A percentile compares a stretch with the other conserved stretches of the same genome.
Conservation (phyloP, 108 stramenopile genomes). For the Pseudonitzschia delicatissima region DNA sequence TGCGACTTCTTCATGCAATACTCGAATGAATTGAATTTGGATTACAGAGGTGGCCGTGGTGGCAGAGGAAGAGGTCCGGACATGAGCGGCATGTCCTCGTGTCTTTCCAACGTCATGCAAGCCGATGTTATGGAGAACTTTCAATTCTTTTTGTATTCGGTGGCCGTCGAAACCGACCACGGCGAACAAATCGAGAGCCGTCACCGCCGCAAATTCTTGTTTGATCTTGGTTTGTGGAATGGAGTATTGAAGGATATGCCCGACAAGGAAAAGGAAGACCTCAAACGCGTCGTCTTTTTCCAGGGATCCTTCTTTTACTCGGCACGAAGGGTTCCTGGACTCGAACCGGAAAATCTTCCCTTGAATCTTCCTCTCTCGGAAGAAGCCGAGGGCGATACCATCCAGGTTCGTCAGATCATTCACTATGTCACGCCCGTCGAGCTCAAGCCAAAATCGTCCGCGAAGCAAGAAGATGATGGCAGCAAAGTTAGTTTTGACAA, state of each 20-base stretch:
- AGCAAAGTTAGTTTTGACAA: slow-evolving; percentile 30
- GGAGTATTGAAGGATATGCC: slow-evolving; percentile 35
- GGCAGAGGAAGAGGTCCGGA: slow-evolving; percentile 33
- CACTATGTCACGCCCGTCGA: slow-evolving; percentile 34
- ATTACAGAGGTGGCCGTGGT: slow-evolving; percentile 19
- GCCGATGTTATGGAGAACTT: slow-evolving; percentile 38
- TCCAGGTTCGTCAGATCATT: slow-evolving; percentile 27
- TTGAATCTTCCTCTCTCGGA: slow-evolving; percentile 21
- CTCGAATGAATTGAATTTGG: not conserved
- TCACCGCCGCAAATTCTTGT: slow-evolving; percentile 36
- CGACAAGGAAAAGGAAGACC: slow-evolving; percentile 25
- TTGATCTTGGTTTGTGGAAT: slow-evolving; percentile 45
- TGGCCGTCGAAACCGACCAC: slow-evolving; percentile 22
- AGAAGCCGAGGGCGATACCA: slow-evolving; percentile 44
- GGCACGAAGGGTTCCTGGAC: slow-evolving; percentile 38
- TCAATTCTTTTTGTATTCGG: slow-evolving; percentile 45
- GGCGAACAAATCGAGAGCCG: slow-evolving; percentile 46
- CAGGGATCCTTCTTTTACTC: slow-evolving; percentile 44
- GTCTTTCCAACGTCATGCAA: slow-evolving; percentile 35
- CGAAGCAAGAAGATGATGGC: not conserved
- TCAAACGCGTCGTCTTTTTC: slow-evolving; percentile 40
- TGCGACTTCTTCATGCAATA: not conserved
- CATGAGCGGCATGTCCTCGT: slow-evolving; percentile 26
- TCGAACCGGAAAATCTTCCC: slow-evolving; percentile 32
- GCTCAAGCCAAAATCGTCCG: not conserved